These are phyloP conservation scores for Fraxinus cuspidata DNA, from an alignment of 257 asterid species.

Conservation along the genomic window DNA sequence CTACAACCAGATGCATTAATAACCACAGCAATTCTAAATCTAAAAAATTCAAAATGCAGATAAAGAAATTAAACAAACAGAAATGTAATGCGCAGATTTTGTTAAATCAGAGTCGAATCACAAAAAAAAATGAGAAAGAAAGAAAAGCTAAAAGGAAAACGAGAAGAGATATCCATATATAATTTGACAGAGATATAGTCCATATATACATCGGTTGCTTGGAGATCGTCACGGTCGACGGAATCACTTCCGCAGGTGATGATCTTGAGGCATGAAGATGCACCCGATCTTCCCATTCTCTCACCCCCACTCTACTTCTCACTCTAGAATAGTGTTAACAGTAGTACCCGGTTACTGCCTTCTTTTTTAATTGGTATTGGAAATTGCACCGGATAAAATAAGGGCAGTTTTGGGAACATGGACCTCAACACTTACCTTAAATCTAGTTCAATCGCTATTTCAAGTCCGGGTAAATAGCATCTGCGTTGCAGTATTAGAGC, in stretches of 20 bases:
- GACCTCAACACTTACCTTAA: background rate
- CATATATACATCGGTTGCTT: slow-evolving; percentile 29
- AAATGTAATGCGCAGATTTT: background rate
- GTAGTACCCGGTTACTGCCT: background rate
- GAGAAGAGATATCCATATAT: background rate
- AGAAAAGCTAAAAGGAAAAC: background rate
- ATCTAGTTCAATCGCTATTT: background rate
- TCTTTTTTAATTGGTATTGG: background rate
- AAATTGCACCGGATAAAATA: background rate
- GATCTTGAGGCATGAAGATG: slow-evolving; percentile 4
- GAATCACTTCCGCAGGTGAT: slow-evolving; percentile 24
- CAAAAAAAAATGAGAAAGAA: too few species aligned
- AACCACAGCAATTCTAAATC: background rate
- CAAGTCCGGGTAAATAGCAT: background rate
- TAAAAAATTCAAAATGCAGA: background rate
- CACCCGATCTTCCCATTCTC: slow-evolving; percentile 7
- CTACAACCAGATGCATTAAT: background rate
- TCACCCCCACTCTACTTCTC: background rate
- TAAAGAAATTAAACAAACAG: background rate
- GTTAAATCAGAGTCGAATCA: background rate
- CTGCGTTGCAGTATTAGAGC: too few species aligned
- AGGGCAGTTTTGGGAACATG: background rate
- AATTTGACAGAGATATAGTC: background rate
- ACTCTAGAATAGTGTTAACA: background rate
- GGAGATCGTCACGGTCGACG: slow-evolving; percentile 33